These are phyloP conservation scores for Claviceps fusiformis DNA, from an alignment of 2,329 filamentous ascomycete species.

Conservation along the genomic window DNA sequence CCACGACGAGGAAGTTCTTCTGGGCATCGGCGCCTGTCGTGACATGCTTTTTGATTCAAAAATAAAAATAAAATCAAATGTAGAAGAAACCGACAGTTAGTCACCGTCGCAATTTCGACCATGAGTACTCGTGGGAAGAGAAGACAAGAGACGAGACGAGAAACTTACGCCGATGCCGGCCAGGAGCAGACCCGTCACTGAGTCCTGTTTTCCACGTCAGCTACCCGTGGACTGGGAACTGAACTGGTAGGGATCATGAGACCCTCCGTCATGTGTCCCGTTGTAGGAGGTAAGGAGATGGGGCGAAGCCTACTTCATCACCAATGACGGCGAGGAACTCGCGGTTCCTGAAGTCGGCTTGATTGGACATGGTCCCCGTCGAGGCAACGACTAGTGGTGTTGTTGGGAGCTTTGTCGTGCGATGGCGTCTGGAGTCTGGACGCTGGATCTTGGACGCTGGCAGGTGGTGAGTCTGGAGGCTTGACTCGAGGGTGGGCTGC, in stretches of 20 bases:
- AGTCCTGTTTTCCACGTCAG: conserved; percentile 55
- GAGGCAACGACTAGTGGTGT: not conserved
- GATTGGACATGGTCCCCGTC: conserved; percentile 29
- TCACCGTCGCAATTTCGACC: no score
- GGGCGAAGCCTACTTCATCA: conserved; percentile 60
- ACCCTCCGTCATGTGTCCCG: not conserved
- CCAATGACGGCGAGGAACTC: conserved; percentile 97
- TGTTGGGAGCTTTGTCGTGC: not conserved
- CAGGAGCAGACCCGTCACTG: conserved; percentile 86
- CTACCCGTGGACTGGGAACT: not conserved
- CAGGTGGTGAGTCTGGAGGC: no score
- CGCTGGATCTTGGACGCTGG: not conserved
- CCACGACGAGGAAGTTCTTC: conserved; percentile 97
- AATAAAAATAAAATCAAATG: no score
- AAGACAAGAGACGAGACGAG: no score
- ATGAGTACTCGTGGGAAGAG: not conserved
- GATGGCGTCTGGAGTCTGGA: not conserved
- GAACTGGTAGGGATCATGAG: not conserved
- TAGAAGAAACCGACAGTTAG: not conserved
- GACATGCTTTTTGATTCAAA: conserved; percentile 63
- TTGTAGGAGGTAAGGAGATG: not conserved
- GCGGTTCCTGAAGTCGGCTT: conserved; percentile 62
- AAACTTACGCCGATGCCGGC: conserved; percentile 73
- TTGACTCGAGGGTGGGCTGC: no score
- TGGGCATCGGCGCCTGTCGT: conserved; percentile 76